Evolutionary conservation across 1,284 basidiomycete genomes (phyloP).

Genomic region (Marasmius fiardii): DNA sequence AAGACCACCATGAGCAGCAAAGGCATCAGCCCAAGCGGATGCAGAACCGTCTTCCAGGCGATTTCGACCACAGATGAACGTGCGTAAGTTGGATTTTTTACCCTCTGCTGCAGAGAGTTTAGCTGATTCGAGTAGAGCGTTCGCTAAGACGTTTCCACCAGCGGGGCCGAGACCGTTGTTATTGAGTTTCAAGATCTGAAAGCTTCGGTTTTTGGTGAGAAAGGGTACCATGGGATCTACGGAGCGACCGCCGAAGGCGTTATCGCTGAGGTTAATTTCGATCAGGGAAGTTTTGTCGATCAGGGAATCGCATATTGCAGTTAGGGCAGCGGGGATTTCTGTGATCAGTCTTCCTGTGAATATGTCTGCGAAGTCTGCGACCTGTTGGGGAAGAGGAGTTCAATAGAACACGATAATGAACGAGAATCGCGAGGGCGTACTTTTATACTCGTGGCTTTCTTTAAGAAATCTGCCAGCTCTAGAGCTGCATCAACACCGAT

Average conservation of each 20-base stretch:
- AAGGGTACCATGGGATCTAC: constrained; percentile 94
- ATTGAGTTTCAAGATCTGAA: constrained; percentile 87
- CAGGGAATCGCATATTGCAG: constrained; percentile 86
- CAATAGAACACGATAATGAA: not conserved
- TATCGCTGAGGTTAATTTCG: constrained; percentile 92
- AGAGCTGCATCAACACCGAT: constrained; percentile 90
- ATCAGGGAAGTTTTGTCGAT: constrained; percentile 77
- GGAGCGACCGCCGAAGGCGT: constrained; percentile 95
- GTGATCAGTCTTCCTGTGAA: constrained; percentile 96
- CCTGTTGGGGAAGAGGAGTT: constrained; percentile 39
- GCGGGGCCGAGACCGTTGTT: constrained; percentile 97
- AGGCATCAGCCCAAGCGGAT: constrained; percentile 82
- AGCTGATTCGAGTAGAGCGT: constrained; percentile 81
- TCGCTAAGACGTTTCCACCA: constrained; percentile 85
- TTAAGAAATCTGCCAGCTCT: constrained; percentile 81
- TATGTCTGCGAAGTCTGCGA: constrained; percentile 96
- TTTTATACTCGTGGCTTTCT: constrained; percentile 70
- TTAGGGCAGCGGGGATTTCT: constrained; percentile 91
- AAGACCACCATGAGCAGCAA: constrained; percentile 80
- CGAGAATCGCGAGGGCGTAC: constrained; percentile 38
- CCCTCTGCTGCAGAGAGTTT: constrained; percentile 64
- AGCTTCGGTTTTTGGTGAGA: constrained; percentile 74
- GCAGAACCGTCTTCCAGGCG: constrained; percentile 92
- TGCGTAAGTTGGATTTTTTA: constrained; percentile 68
- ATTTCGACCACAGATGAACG: constrained; percentile 92